Conservation (phyloP, 495 filamentous ascomycete species). For the Chaetomium cochliodes region DNA sequence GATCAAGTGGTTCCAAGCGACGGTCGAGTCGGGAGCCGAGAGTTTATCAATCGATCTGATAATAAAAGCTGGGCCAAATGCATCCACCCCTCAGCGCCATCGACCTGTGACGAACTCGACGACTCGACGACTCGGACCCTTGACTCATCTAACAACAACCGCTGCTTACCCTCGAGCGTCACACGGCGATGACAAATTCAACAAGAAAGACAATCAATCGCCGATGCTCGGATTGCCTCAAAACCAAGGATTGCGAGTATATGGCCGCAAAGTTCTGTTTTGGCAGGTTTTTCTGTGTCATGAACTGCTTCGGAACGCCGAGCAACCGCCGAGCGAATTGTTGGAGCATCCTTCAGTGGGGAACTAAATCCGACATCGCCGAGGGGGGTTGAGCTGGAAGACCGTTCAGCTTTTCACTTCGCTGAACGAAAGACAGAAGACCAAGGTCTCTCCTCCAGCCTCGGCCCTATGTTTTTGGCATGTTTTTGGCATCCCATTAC, state of each 20-base stretch:
- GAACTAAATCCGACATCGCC: slow-evolving; percentile 18
- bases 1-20: background rate
- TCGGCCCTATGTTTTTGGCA: no score
- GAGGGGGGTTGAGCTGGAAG: background rate
- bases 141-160: background rate
- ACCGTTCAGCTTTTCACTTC: background rate
- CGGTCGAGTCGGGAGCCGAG: background rate
- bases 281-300: background rate
- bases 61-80: slow-evolving; percentile 4
- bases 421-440: background rate
- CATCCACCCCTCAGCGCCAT: background rate
- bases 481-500: no score
- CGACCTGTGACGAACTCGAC: no score
- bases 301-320: slow-evolving; percentile 16
- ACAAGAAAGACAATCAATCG: background rate
- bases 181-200: background rate
- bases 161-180: background rate
- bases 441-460: no score
- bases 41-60: slow-evolving; percentile 36
- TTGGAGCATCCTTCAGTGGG: background rate
- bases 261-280: background rate
- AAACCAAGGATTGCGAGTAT: background rate
- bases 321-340: slow-evolving; percentile 17
- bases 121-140: background rate
- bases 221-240: background rate